phyloP scores from a whole-genome alignment of 1,284 basidiomycete genomes.

The Coniferiporia weirii region DNA sequence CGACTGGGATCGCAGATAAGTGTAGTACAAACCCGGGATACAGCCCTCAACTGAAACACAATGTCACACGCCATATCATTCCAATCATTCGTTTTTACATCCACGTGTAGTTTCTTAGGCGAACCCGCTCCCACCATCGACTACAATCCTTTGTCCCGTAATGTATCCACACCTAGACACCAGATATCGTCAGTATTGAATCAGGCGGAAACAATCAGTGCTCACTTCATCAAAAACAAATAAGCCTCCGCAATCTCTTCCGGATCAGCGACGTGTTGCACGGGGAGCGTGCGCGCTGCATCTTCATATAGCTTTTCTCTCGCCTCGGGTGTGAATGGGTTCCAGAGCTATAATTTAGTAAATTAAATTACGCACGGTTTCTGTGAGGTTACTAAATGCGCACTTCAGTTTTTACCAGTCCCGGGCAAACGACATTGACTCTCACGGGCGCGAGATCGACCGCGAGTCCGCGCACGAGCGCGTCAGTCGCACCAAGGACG shows the following conservation, averaged over 20 bases:
- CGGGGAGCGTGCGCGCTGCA: conserved; percentile 14
- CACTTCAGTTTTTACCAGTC: conserved; percentile 19
- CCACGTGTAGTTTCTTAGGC: background rate
- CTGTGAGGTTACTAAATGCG: background rate
- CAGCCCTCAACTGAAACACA: too few relatives aligned
- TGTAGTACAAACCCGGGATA: too few relatives aligned
- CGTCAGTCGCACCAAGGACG: conserved; percentile 21
- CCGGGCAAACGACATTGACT: conserved; percentile 22
- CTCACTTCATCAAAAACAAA: conserved; percentile 24
- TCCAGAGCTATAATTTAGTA: conserved; percentile 18
- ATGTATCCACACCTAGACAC: conserved; percentile 20
- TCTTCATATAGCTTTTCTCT: conserved; percentile 15
- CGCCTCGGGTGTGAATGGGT: conserved; percentile 13
- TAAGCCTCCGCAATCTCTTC: conserved; percentile 24
- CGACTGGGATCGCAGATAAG: too few relatives aligned
- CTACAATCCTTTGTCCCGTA: conserved; percentile 21
- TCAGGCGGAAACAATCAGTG: too few relatives aligned
- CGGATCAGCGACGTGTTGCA: conserved; percentile 20
- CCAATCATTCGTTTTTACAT: too few relatives aligned
- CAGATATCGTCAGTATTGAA: background rate
- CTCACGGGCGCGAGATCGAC: conserved; percentile 23
- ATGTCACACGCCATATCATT: too few relatives aligned
- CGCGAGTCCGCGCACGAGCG: conserved; percentile 22
- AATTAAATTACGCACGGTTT: background rate
- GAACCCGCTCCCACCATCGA: conserved; percentile 20